Evolutionary conservation across 2,329 filamentous ascomycete genomes (phyloP).

Genomic region (Phaeosphaeriaceae sp.): DNA sequence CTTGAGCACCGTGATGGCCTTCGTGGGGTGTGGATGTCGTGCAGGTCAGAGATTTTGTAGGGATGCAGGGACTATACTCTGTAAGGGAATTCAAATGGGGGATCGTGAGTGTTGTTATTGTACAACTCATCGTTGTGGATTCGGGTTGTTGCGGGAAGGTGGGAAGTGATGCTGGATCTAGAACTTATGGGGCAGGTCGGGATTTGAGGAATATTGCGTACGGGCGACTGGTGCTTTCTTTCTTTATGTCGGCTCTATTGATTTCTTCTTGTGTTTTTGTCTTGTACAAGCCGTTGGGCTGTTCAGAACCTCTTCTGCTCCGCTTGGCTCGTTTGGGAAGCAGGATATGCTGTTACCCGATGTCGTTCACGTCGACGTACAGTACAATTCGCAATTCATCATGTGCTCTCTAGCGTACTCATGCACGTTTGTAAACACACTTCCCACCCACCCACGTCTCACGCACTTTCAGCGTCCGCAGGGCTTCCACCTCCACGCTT

Average conservation of each 20-base stretch:
- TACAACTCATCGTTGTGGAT: constrained; percentile 2
- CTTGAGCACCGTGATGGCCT: constrained; percentile 34
- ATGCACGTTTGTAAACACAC: constrained; percentile 42
- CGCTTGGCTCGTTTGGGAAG: too few relatives aligned
- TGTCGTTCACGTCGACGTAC: too few relatives aligned
- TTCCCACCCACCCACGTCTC: constrained; percentile 74
- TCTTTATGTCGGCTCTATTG: too few relatives aligned
- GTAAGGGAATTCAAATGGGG: background rate
- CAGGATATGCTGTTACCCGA: too few relatives aligned
- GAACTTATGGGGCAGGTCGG: background rate
- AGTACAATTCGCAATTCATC: background rate
- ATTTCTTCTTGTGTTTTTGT: too few relatives aligned
- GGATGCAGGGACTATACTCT: background rate
- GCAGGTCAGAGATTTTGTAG: constrained; percentile 7
- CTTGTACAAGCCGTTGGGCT: too few relatives aligned
- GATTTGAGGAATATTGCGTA: background rate
- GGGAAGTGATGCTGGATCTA: background rate
- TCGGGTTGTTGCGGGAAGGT: background rate
- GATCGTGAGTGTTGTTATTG: background rate
- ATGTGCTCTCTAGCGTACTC: background rate
- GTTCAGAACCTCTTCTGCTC: too few relatives aligned
- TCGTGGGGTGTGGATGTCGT: constrained; percentile 13
- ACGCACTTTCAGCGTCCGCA: constrained; percentile 63
- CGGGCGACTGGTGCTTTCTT: background rate
- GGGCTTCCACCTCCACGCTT: constrained; percentile 55